Evolutionary conservation across 371 early-diverging fungal species (phyloP), one percentile per base, ranked within the genome.

Genomic region (Mucor circinelloides): DNA sequence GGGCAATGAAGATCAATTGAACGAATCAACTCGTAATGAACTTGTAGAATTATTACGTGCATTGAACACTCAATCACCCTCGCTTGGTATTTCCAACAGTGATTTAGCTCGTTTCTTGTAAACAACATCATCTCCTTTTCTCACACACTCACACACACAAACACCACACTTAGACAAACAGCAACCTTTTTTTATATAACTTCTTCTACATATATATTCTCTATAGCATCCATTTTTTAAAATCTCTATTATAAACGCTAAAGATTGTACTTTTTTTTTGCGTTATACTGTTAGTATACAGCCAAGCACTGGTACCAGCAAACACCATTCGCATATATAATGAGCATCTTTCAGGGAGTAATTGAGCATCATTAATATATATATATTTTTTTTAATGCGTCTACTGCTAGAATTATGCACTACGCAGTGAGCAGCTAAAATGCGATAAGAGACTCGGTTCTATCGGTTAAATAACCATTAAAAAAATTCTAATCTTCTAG

Each of bases 41-140:
- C 75, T 90, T 68, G 77, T 87, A 59, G 87, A 88, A 63, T 70
- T 90, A 54, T 64, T 87, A 59, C 83, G 80, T 56, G 83, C 80
- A 2, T 68, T 87, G 19, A 71, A 80, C 69, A 60, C 79, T 59
- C 86, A 86, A 78, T 76, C 56, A 9, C 71, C 74, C 32, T 17
- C 55, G 30, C 61, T 74, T 23, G 64, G 64, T 48, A 70, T 74
- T 55, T 52, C 63, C 52, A 34, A 54, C 15, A 70, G 71, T 48
- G 74, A 74, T 12, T 68, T 74, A 27, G 68, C 66, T 28, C 68
- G 59, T 27, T 74, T 67, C 50, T 66, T 74, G 74, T 74, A 74
- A 59, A 52, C 23, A 59, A 59, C 48, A 34, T n/a, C 23, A 52
- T 27, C 9, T 8, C 17, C 13, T 40, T 40, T 17, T 9, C 40